Evolutionary conservation across 78 protist genomes (phyloP), one percentile per base, ranked within the genome.

Genomic region (Chrysochromulina parva): DNA sequence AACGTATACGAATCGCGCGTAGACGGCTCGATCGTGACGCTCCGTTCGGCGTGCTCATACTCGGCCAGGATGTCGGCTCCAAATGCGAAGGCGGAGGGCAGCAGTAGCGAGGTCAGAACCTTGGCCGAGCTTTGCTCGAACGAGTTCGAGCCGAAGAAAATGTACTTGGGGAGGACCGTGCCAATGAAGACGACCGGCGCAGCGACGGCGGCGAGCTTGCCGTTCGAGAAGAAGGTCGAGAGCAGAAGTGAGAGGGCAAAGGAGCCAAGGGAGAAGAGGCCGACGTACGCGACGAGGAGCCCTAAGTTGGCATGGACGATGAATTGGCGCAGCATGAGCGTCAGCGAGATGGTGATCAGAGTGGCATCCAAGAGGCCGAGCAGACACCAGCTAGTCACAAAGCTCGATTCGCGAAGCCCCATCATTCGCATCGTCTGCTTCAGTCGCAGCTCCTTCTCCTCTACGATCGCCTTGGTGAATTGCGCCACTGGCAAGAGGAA

Each of bases 401-500:
- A 20, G 24, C 24, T 20, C 20, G 13, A 14, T 14, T 59, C 13
- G 24, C 22, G 7, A 14, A 59, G 66, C 20, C 66, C 66, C 66
- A 74, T 74, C 47, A 11, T 17, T 11, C 54, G 48, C 88, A 82
- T 9, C 88, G 88, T 82, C 55, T 82, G 65, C 54, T 24, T 13
- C 16, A 52, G 4, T 3, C 88, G 48, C 55, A 13, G 16, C 88
- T 82, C 88, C 88, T 82, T 82, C 55, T 82, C 88, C 48, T 26
- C 38, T 3, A 82, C 88, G 55, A 82, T 82, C 22, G 48, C 38
- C 50, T 24, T 13, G 60, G 54, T 52, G 19, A 82, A 60, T 60
- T 82, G 88, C 67, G 88, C 38, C 16, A 82, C 88, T 10, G 88
- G 88, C 60, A 52, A 74, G 60, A 82, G 38, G 47, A 82, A 16